A percentile compares a stretch with the other conserved stretches of the same genome.
phyloP scores from a whole-genome alignment of 2,329 filamentous ascomycete genomes.

The Rhinocladiella mackenziei region DNA sequence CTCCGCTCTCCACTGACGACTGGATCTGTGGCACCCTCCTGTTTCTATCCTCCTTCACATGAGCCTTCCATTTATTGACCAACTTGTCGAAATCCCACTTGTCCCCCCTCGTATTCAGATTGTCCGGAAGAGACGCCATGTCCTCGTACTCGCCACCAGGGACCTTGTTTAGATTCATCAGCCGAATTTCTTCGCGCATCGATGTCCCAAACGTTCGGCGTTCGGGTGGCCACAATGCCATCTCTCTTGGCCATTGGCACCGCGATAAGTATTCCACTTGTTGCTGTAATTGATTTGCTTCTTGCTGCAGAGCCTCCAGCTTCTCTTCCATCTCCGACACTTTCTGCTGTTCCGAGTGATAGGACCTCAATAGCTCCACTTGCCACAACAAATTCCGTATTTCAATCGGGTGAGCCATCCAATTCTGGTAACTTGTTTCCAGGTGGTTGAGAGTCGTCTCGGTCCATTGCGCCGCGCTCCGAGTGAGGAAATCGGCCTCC shows the following conservation, averaged over 20 bases:
- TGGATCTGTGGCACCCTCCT: conserved; percentile 15
- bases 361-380: conserved; percentile 46
- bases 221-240: conserved; percentile 47
- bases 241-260: conserved; percentile 49
- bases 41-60: conserved; percentile 35
- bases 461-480: conserved; percentile 49
- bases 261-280: conserved; percentile 45
- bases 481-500: conserved; percentile 40
- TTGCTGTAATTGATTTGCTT: conserved; percentile 46
- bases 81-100: conserved; percentile 49
- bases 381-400: conserved; percentile 46
- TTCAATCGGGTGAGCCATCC: conserved; percentile 60
- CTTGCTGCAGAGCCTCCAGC: conserved; percentile 45
- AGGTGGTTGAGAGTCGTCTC: conserved; percentile 70
- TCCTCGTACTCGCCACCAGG: conserved; percentile 11
- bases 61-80: conserved; percentile 47
- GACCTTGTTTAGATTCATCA: conserved; percentile 22
- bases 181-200: conserved; percentile 20
- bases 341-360: conserved; percentile 43
- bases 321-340: conserved; percentile 42
- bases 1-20: neutral
- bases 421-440: conserved; percentile 71
- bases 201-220: conserved; percentile 37
- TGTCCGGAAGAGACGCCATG: conserved; percentile 8
- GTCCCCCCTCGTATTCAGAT: conserved; percentile 22